Evolutionary conservation across 331 rosid genomes (phyloP), one percentile per base, ranked within the genome.

Genomic region (Dryas integrifolia): DNA sequence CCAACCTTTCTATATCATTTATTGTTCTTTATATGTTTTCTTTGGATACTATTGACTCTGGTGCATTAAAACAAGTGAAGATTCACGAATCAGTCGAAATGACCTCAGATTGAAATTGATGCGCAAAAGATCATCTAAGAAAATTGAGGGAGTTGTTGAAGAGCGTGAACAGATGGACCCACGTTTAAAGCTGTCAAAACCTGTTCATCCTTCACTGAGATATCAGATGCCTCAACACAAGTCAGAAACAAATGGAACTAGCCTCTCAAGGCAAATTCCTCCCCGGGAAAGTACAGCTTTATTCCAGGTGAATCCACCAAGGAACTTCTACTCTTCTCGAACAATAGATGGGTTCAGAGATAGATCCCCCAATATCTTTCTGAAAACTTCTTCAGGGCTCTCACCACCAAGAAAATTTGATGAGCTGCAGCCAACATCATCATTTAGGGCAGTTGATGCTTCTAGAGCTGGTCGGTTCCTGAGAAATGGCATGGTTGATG

Each of bases 31-130:
- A 2, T 30, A 16, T 46, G 35, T 5, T 60, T 8, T 51, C 67
- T 44, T 70, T 63, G 72, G 35, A 30, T 30, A 30, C 35, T 51
- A 39, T 59, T 77, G 73, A 74, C 81, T 53, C 15, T 57, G 58
- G 52, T 66, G 67, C 70, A 40, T 41, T 75, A 26, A 73, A n/a
- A 68, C 71, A 56, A 70, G 72, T 70, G 48, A 74, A 88, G 86
- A 62, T 74, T 70, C 44, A 72, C 76, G 56, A 83, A 79, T 84
- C 64, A 70, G 51, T 79, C 79, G 59, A 47, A 74, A 80, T 61
- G 93, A 88, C 80, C 93, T 88, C 65, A 81, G 90, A 55, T 76
- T 84, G 82, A 86, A 86, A 61, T 81, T 86, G 69, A 65, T 80
- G 76, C 77, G 60, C 73, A 86, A 81, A 80, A 86, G 82, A 52